Evolutionary conservation across 1,284 basidiomycete species (phyloP).

Genomic region (Sanghuangporus sanghuang): DNA sequence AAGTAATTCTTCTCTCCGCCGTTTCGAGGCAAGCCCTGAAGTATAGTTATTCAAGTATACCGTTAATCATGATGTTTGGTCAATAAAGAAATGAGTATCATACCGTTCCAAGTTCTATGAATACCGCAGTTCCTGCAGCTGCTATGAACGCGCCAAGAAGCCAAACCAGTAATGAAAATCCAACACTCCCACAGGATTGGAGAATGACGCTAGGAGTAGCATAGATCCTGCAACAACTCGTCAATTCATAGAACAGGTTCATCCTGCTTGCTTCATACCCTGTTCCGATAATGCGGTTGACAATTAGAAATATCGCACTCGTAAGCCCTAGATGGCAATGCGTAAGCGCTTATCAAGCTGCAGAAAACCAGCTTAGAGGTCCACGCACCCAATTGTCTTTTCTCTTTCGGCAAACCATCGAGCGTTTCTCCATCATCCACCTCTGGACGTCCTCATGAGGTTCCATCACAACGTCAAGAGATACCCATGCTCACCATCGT

Average conservation of each 20-base stretch:
- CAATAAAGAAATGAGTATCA: constrained; percentile 23
- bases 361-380: not conserved
- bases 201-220: constrained; percentile 69
- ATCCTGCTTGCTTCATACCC: constrained; percentile 38
- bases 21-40: constrained; percentile 63
- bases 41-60: not conserved
- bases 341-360: not conserved
- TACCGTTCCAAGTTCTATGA: constrained; percentile 69
- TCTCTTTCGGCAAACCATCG: constrained; percentile 15
- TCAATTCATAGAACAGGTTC: not conserved
- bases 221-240: constrained; percentile 50
- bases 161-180: constrained; percentile 66
- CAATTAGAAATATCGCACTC: constrained; percentile 65
- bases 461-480: constrained; percentile 21
- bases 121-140: constrained; percentile 62
- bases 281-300: constrained; percentile 75
- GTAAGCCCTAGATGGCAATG: constrained; percentile 36
- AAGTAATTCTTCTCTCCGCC: constrained; percentile 78
- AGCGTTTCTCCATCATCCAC: too few relatives aligned
- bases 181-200: constrained; percentile 57
- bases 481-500: not conserved
- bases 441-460: too few relatives aligned
- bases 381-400: constrained; percentile 21
- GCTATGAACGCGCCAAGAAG: constrained; percentile 60
- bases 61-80: not conserved